Evolutionary conservation across 768 basidiomycete species (phyloP), one percentile per base, ranked within the genome.

Genomic region (Kwoniella europaea): DNA sequence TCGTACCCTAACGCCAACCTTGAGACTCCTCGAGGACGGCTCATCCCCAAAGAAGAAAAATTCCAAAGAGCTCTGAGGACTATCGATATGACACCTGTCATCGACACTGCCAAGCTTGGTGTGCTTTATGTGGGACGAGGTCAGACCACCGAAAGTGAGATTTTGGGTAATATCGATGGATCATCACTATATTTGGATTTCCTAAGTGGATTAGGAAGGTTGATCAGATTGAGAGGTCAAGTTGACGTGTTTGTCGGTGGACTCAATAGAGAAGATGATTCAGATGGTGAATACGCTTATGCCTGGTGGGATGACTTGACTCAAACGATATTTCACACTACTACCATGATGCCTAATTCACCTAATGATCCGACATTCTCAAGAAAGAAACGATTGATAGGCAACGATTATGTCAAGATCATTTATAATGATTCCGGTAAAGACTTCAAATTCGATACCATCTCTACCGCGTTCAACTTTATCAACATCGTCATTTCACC

Each of bases 251-350:
- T 95, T 82, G 91, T 92, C 2, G 97, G 95, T 9, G 93, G 94
- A 3, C 87, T 98, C 27, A 91, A 94, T 79, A 89, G 93, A 9
- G 78, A 83, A 43, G 76, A 75, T 56, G 92, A 94, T 71, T 89
- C 91, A 77, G 94, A 99, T 78, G 97, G 97, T 15, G 92, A 94
- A 83, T 97, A 95, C 79, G 93, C 96, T 0, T 98, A 98, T 80
- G 94, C 95, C 0, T 99, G 96, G 95, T 97, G 95, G 93, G 94
- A 98, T 82, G 94, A 98, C 78, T 94, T 98, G 61, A 90, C 91
- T 4, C 95, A 98, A 81, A 89, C 97, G 71, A 87, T 98, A 65
- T 99, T 92, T 82, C 97, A 98, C 83, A 91, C 94, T 2, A 92
- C 96, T 10, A 98, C 97, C 2, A 90, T 99, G 86, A 98, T 98